phyloP scores from a whole-genome alignment of 371 early-diverging fungal genomes.

The Blakeslea trispora region DNA sequence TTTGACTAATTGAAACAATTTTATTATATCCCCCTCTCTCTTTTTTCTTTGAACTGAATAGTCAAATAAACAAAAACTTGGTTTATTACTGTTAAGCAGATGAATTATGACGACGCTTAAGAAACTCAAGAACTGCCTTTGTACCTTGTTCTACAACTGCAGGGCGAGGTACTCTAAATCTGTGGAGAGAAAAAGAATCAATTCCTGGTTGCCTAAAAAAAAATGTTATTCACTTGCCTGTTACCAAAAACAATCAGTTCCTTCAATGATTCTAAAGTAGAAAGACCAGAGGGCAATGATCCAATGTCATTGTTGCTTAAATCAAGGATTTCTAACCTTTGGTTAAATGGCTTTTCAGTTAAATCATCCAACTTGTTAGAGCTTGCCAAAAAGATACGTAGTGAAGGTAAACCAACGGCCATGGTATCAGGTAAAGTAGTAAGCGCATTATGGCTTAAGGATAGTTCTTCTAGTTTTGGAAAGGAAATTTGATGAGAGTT shows the following conservation, averaged over 20 bases:
- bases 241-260: conserved; percentile 64
- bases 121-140: conserved; percentile 57
- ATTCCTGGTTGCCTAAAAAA: not conserved
- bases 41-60: no score
- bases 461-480: conserved; percentile 51
- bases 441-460: conserved; percentile 47
- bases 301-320: conserved; percentile 64
- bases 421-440: conserved; percentile 46
- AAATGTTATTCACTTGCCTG: conserved; percentile 25
- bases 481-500: conserved; percentile 19
- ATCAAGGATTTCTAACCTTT: conserved; percentile 47
- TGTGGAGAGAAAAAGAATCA: conserved; percentile 8
- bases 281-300: conserved; percentile 61
- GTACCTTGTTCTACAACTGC: conserved; percentile 68
- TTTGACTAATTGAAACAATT: no score
- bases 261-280: conserved; percentile 48
- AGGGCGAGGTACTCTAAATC: conserved; percentile 67
- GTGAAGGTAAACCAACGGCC: conserved; percentile 42
- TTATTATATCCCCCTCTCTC: not conserved
- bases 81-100: no score
- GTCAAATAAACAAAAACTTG: no score
- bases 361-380: conserved; percentile 58
- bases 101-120: conserved; percentile 31
- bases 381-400: conserved; percentile 48
- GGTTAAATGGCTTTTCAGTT: conserved; percentile 44